A percentile compares a stretch with the other conserved stretches of the same genome.
These are phyloP conservation scores for Sarocladium kiliense DNA, from an alignment of 2,329 filamentous ascomycete genomes.

Conservation along the genomic window DNA sequence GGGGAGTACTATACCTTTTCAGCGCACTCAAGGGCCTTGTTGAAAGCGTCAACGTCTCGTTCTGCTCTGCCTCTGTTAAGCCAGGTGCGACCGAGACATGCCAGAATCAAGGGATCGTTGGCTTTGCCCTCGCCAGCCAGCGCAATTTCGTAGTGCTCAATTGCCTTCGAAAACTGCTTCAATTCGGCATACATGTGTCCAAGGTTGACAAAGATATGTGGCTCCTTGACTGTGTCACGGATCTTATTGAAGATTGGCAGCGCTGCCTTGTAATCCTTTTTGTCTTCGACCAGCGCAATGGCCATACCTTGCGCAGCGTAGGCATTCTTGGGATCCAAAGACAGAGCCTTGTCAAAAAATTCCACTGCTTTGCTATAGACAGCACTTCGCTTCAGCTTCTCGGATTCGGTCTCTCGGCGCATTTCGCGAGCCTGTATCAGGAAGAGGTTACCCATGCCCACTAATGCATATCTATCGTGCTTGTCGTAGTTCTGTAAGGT, in stretches of 20 bases:
- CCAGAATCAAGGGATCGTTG: slow-evolving; percentile 72
- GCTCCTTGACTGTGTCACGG: slow-evolving; percentile 82
- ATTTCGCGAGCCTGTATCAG: slow-evolving; percentile 87
- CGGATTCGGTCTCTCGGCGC: slow-evolving; percentile 81
- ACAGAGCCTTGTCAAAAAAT: slow-evolving; percentile 96
- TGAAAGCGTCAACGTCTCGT: slow-evolving; percentile 52
- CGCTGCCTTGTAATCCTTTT: slow-evolving; percentile 78
- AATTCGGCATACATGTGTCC: slow-evolving; percentile 90
- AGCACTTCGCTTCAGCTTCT: slow-evolving; percentile 84
- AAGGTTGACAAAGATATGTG: slow-evolving; percentile 85
- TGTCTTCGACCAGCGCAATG: slow-evolving; percentile 90
- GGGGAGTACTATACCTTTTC: slow-evolving; percentile 48
- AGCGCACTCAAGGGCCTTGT: slow-evolving; percentile 54
- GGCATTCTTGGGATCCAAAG: slow-evolving; percentile 90
- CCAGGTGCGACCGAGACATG: slow-evolving; percentile 85
- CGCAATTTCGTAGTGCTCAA: slow-evolving; percentile 90
- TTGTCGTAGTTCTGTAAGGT: slow-evolving; percentile 93
- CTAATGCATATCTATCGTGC: slow-evolving; percentile 93
- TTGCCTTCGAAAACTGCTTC: slow-evolving; percentile 83
- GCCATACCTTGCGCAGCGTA: slow-evolving; percentile 95
- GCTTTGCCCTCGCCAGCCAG: slow-evolving; percentile 69
- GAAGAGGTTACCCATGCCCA: slow-evolving; percentile 94
- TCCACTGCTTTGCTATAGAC: slow-evolving; percentile 90
- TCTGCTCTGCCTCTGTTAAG: slow-evolving; percentile 68
- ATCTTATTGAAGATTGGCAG: slow-evolving; percentile 87